phyloP scores from a whole-genome alignment of 257 asterid species.

The Nemophila menziesii region DNA sequence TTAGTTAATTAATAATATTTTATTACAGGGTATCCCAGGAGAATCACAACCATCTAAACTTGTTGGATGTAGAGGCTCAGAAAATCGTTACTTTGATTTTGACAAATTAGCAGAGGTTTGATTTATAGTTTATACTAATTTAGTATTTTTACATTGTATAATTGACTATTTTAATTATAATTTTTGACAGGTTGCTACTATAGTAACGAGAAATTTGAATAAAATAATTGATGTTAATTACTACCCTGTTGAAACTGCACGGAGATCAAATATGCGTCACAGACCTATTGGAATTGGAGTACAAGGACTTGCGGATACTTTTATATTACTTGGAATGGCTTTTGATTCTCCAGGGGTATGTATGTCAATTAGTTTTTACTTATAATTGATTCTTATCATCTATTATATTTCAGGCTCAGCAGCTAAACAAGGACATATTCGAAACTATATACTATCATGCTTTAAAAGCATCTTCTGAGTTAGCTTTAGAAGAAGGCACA shows the following conservation, averaged over 20 bases:
- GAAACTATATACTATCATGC: conserved; percentile 96
- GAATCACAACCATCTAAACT: conserved; percentile 87
- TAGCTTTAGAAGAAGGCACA: conserved; percentile 65
- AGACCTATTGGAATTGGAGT: conserved; percentile 97
- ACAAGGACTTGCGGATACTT: conserved; percentile 94
- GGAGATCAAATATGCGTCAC: conserved; percentile 65
- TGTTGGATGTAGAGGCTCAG: conserved; percentile 80
- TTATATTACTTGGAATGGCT: conserved; percentile 93
- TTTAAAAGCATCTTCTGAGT: conserved; percentile 69
- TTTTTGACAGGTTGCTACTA: conserved; percentile 48
- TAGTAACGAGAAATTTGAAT: conserved; percentile 72
- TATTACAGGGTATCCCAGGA: conserved; percentile 48
- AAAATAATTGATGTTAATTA: conserved; percentile 78
- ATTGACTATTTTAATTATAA: not conserved
- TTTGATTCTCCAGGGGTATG: conserved; percentile 93
- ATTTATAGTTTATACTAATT: conserved; percentile 5
- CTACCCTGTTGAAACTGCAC: conserved; percentile 93
- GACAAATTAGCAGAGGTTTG: conserved; percentile 87
- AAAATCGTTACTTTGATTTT: conserved; percentile 74
- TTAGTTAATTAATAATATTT: not conserved
- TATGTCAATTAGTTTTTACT: not conserved
- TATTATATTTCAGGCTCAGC: conserved; percentile 62
- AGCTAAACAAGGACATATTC: conserved; percentile 82
- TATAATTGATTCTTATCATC: not conserved
- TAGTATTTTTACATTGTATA: not conserved